Conservation (phyloP, 495 filamentous ascomycete species). For the Penicillium bovifimosum region DNA sequence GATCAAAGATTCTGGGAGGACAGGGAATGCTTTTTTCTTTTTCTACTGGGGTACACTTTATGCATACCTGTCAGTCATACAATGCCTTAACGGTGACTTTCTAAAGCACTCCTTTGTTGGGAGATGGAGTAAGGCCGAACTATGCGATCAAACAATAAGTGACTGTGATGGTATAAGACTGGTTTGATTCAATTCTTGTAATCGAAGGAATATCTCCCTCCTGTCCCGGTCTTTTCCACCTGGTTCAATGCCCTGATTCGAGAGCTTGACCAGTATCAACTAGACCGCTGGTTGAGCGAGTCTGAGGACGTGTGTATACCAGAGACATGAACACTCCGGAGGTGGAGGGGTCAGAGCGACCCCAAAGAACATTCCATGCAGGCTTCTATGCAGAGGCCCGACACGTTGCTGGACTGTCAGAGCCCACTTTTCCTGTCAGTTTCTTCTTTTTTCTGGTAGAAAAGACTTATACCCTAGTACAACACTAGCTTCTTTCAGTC, state of each 20-base stretch:
- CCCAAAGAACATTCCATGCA: slow-evolving; percentile 37
- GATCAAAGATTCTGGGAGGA: slow-evolving; percentile 9
- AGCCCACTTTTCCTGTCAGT: slow-evolving; percentile 4
- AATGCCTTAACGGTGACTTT: background rate
- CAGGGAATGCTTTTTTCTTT: slow-evolving; percentile 2
- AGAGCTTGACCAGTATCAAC: background rate
- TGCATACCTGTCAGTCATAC: background rate
- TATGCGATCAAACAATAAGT: background rate
- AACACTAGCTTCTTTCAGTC: slow-evolving; percentile 13
- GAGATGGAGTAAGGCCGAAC: background rate
- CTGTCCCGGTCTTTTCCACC: background rate
- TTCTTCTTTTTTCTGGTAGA: slow-evolving; percentile 1
- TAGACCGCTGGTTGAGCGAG: slow-evolving; percentile 11
- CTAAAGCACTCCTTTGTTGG: background rate
- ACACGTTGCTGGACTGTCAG: slow-evolving; percentile 22
- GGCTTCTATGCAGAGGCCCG: slow-evolving; percentile 34
- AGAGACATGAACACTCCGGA: background rate
- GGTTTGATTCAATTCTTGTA: too few species aligned
- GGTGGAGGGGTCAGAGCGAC: background rate
- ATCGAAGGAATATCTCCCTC: too few species aligned
- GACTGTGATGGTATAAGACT: background rate
- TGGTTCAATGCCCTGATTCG: background rate
- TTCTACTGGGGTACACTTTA: background rate
- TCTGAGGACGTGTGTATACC: background rate
- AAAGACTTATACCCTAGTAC: slow-evolving; percentile 7